phyloP scores from a whole-genome alignment of 2,329 filamentous ascomycete species.

The Pezicula radicicola region DNA sequence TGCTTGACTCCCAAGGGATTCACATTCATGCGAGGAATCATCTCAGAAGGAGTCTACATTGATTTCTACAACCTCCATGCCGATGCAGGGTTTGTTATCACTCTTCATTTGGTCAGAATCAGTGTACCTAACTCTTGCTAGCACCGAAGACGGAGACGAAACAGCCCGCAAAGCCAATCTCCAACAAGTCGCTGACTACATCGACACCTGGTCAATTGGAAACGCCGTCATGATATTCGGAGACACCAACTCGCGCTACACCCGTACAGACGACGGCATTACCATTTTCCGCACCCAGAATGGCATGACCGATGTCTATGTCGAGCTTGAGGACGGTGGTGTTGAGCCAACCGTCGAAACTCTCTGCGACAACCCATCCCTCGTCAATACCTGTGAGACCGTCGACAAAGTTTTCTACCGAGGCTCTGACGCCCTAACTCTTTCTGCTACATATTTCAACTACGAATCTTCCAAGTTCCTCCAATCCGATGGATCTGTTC shows the following conservation, averaged over 20 bases:
- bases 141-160: constrained; percentile 46
- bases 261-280: constrained; percentile 50
- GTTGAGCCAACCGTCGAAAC: constrained; percentile 38
- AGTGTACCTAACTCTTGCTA: constrained; percentile 13
- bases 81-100: constrained; percentile 51
- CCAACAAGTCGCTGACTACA: constrained; percentile 55
- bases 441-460: constrained; percentile 46
- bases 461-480: constrained; percentile 58
- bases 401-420: constrained; percentile 64
- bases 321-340: constrained; percentile 49
- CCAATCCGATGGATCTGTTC: constrained; percentile 49
- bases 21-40: constrained; percentile 58
- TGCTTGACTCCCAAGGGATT: constrained; percentile 70
- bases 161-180: constrained; percentile 56
- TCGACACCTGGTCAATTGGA: constrained; percentile 51
- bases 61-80: constrained; percentile 67
- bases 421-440: constrained; percentile 40
- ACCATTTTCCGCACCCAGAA: constrained; percentile 47
- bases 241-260: constrained; percentile 65
- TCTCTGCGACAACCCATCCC: constrained; percentile 56
- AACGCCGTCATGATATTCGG: constrained; percentile 63
- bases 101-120: background rate
- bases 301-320: constrained; percentile 56
- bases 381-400: constrained; percentile 54
- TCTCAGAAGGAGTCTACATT: constrained; percentile 51